Percentiles rank a stretch among this genome's conserved stretches.
Conservation (phyloP, 345 rosid genomes). For the Xanthoceras sorbifolium region DNA sequence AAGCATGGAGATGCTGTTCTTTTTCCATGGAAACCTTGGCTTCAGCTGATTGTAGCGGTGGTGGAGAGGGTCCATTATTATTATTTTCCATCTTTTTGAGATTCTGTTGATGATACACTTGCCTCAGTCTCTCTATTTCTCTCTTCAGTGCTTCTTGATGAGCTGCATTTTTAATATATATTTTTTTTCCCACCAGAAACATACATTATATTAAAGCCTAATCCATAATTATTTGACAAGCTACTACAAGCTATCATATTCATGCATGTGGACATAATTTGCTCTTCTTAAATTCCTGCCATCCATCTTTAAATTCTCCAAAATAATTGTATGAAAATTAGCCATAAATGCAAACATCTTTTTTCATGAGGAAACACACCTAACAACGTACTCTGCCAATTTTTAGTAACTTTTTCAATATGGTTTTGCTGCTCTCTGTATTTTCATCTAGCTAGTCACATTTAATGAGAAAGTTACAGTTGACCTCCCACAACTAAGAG, state of each 20-base stretch:
- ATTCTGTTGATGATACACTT: constrained; percentile 65
- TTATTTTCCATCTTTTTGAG: constrained; percentile 42
- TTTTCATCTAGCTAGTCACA: too few relatives aligned
- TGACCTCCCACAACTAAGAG: neutral
- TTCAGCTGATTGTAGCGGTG: constrained; percentile 26
- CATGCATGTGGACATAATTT: neutral
- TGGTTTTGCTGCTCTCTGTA: neutral
- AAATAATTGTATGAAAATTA: neutral
- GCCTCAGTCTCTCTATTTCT: constrained; percentile 87
- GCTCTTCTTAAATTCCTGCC: neutral
- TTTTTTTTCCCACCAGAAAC: neutral
- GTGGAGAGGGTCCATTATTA: constrained; percentile 23
- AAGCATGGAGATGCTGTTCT: constrained; percentile 43
- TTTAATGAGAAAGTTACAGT: neutral
- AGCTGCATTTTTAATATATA: constrained; percentile 49
- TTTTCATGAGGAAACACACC: neutral
- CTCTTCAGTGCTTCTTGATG: constrained; percentile 84
- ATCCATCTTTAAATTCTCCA: neutral
- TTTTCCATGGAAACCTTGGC: constrained; percentile 32
- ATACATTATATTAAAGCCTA: neutral
- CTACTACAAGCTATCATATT: neutral
- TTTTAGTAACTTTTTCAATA: neutral
- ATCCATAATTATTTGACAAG: neutral
- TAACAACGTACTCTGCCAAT: neutral
- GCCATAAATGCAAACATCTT: neutral